Base-by-base conservation (phyloP, 345 rosid genomes). In the Populus euphratica region DNA sequence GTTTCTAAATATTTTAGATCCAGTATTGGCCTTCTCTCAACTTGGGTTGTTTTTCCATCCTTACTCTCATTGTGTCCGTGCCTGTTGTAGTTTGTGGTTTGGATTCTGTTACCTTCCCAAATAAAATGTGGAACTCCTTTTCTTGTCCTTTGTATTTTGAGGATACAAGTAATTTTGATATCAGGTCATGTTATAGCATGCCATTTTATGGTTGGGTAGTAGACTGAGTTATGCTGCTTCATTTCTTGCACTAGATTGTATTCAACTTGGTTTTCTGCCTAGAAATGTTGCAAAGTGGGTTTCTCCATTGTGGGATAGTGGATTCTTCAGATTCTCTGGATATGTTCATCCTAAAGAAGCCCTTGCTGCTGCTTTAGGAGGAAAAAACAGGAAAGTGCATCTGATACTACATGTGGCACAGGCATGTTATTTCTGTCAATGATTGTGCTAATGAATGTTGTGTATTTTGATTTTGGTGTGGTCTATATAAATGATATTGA, bases 211-310 rank as follows among this genome's bases (percentile, higher is more conserved):
- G 16, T 73, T 47, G 54, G 72, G 49, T 36, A 16, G 27, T 7
- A 67, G 41, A 74, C 73, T 73, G 73, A 44, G 78, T 82, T 23
- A 70, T 73, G 39, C 68, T 73, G 23, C 62, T 73, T 64, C 56
- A 31, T 79, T 71, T 68, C 75, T 78, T 72, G 82, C 73, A 77
- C 66, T 73, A 94, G 97, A 93, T 73, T 86, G 84, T 71, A 50
- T 91, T 36, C 97, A 90, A 75, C 85, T 93, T 82, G 98, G 98
- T 75, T 94, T 94, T 87, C 85, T 94, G 65, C 97, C 97, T 39
- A 85, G 91, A 82, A 74, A 80, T 84, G 82, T 91, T 52, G 97
- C 93, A 72, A 93, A 89, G 81, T 93, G 97, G 98, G 91, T 93
- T 77, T 93, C 98, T 76, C 98, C 97, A 6, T 80, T 93, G 88